Base-by-base conservation (phyloP, 371 early-diverging fungal genomes). In the Haplosporangium sp. region DNA sequence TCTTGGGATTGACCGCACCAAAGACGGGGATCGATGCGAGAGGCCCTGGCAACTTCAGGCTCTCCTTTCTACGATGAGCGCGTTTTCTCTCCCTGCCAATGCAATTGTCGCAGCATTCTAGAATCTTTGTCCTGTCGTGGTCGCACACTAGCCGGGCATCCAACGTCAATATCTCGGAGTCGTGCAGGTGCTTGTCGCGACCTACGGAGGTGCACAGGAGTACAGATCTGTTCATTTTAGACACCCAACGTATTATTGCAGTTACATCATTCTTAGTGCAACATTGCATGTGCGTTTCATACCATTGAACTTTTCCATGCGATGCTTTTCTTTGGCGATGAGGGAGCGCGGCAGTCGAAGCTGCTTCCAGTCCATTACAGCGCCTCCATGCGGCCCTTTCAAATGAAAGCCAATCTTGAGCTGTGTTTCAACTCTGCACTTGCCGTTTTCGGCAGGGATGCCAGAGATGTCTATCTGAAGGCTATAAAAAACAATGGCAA, bases 381-480 rank as follows among this genome's bases (percentile, higher is more conserved):
- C 81, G 43, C 84, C 85, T 57, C 88, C 89, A 59, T 76, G 73
- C 23, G 62, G 59, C 16, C 85, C 81, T 2, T 85, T 81, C 21
- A 93, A 76, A 60, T 89, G 89, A 57, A 93, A 67, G 16, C 89
- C 89, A 43, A 92, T 82, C 70, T 91, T 92, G 80, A 90, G 90
- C 74, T 92, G 93, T 43, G 93, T 93, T 73, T 93, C 92, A 41
- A 93, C 93, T 21, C 92, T 79, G 47, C 90, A 91, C 62, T 90
- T 89, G 64, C 92, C 93, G 54, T 90, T 89, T 61, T 86, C 84
- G 65, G 75, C 82, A 38, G 93, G 89, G 23, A 92, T 87, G 45
- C 92, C 93, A 42, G 86, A 83, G 67, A 89, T 83, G 20, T 81
- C 63, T 63, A 89, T 81, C 74, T 80, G 82, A 40, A 74, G 68